Percentiles rank a stretch among this genome's conserved stretches.
These are phyloP conservation scores for Candida sonorensis DNA, from an alignment of 805 yeast genomes.

Conservation along the genomic window DNA sequence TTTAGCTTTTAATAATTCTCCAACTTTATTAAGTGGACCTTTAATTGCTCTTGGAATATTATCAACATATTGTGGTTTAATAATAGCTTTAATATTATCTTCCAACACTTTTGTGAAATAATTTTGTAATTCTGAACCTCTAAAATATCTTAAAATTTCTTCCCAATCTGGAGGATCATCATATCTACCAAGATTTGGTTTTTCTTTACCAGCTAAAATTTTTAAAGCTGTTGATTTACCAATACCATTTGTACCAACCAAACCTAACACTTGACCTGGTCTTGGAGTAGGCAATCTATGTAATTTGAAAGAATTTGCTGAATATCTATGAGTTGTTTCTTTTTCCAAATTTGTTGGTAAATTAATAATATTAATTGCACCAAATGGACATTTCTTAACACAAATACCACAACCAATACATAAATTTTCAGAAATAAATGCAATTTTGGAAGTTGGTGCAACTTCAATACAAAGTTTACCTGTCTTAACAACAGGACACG, in stretches of 20 bases:
- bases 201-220: conserved; percentile 94
- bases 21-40: conserved; percentile 83
- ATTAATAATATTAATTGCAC: conserved; percentile 92
- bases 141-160: conserved; percentile 81
- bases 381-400: conserved; percentile 97
- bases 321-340: conserved; percentile 94
- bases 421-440: conserved; percentile 86
- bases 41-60: conserved; percentile 94
- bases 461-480: conserved; percentile 98
- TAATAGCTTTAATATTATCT: conserved; percentile 91
- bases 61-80: conserved; percentile 98
- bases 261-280: conserved; percentile 97
- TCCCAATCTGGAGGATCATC: conserved; percentile 98
- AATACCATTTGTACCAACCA: conserved; percentile 98
- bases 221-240: conserved; percentile 97
- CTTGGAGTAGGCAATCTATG: conserved; percentile 98
- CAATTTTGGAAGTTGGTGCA: conserved; percentile 81
- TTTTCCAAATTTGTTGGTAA: conserved; percentile 90
- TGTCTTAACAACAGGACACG: conserved; percentile 97
- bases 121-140: conserved; percentile 97
- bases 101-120: conserved; percentile 91
- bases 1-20: conserved; percentile 71
- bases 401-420: conserved; percentile 99
- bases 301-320: conserved; percentile 95
- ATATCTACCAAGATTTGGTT: conserved; percentile 89